Evolutionary conservation across 495 filamentous ascomycete genomes (phyloP).

Genomic region (Penicillium macrosclerotiorum): DNA sequence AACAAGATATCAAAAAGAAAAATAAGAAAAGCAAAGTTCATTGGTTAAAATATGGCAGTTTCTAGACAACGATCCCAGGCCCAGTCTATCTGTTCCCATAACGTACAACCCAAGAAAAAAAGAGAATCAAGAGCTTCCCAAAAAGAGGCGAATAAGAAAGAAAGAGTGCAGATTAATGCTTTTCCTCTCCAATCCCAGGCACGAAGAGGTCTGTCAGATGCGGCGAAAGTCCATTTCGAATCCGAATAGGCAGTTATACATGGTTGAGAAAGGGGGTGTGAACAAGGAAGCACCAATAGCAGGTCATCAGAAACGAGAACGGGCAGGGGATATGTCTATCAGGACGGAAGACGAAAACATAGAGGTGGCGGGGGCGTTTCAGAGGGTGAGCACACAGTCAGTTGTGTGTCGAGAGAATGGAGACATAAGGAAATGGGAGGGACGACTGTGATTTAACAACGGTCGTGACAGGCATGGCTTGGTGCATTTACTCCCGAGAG

Average conservation of each 20-base stretch:
- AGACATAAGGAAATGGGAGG: constrained; percentile 13
- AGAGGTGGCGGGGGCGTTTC: constrained; percentile 20
- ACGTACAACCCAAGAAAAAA: constrained; percentile 15
- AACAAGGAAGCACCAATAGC: constrained; percentile 10
- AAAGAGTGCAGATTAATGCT: constrained; percentile 23
- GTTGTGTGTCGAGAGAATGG: constrained; percentile 3
- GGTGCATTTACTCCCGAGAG: constrained; percentile 71
- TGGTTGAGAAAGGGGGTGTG: constrained; percentile 6
- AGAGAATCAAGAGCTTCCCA: neutral
- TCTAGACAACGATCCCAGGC: constrained; percentile 16
- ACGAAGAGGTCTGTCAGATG: constrained; percentile 1
- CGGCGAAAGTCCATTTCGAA: neutral
- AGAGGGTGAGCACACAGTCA: constrained; percentile 6
- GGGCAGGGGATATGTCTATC: constrained; percentile 26
- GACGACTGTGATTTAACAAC: constrained; percentile 14
- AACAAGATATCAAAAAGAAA: neutral
- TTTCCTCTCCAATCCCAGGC: constrained; percentile 15
- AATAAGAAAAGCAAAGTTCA: constrained; percentile 9
- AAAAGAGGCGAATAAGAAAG: neutral
- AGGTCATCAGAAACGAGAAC: constrained; percentile 19
- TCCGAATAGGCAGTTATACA: constrained; percentile 7
- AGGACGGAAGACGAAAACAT: constrained; percentile 10
- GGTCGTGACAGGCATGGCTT: constrained; percentile 2
- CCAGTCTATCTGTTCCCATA: constrained; percentile 21
- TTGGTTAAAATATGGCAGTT: neutral